Evolutionary conservation across 768 basidiomycete species (phyloP), one percentile per base, ranked within the genome.

Genomic region (Pluteus cervinus): DNA sequence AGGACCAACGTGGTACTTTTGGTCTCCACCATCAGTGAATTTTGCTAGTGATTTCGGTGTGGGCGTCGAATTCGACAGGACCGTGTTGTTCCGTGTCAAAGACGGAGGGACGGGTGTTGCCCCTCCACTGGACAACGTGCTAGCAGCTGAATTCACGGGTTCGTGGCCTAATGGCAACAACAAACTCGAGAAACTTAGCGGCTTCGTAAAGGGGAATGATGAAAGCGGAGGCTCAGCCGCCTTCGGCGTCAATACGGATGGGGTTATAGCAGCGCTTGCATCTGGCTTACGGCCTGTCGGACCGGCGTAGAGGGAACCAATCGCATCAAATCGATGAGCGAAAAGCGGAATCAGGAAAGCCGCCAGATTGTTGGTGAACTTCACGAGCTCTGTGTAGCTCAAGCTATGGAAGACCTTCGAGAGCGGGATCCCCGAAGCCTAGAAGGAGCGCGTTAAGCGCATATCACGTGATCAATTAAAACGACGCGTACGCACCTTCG

Each of bases 341-440:
- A 86, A 87, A 16, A 90, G 63, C 3, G 85, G 81, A 45, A 91
- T 65, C 36, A 87, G 55, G 35, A 89, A 61, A 39, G 56, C 58
- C 5, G 83, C 85, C 32, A 88, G 62, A 58, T 83, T 84, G 49
- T 73, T 73, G 46, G 87, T 65, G 17, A 90, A 61, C 39, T 66
- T 63, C 39, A 76, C 69, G 44, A 88, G 75, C 41, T 78, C 68
- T 15, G 69, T 70, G 52, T 86, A 78, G 15, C 75, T 58, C 54
- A 90, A 63, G 4, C 78, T 73, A 50, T 86, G 81, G 54, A 82
- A 87, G 10, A 86, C 78, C 37, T 72, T 65, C 2, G 77, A 65
- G 4, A 91, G 68, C 3, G 86, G 79, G 20, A 86, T 69, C 9
- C 87, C 87, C 2, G 70, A 62, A 18, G 87, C 87, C 86, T 89